Conservation (phyloP, 306 rosid species). For the Aeschynomene evenia region DNA sequence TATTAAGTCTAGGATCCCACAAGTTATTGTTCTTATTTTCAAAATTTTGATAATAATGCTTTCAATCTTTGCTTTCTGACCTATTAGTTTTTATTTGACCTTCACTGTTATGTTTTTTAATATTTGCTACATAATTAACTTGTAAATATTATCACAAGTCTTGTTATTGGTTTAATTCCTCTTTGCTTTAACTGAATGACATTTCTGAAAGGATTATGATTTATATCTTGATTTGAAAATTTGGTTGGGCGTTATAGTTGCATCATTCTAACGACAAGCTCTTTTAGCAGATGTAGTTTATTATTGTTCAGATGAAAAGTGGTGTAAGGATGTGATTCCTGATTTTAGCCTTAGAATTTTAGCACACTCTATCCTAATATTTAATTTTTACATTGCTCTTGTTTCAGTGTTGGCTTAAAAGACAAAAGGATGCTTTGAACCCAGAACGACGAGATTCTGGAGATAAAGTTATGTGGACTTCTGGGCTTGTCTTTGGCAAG, state of each 20-base stretch:
- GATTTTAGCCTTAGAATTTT: background rate
- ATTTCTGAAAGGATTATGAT: background rate
- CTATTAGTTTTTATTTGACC: too few species aligned
- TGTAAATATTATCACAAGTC: background rate
- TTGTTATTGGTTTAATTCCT: background rate
- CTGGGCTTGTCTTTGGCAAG: slow-evolving; percentile 76
- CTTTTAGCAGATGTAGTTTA: background rate
- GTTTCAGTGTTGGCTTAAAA: slow-evolving; percentile 91
- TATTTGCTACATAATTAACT: slow-evolving; percentile 1
- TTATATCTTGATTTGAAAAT: slow-evolving; percentile 1
- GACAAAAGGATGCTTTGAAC: slow-evolving; percentile 64
- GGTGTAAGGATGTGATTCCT: background rate
- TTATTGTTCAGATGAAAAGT: slow-evolving; percentile 12
- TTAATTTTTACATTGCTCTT: slow-evolving; percentile 25
- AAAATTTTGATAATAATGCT: too few species aligned
- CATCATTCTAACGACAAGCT: slow-evolving; percentile 2
- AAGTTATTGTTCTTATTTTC: too few species aligned
- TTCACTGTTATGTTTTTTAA: too few species aligned
- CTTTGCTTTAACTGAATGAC: slow-evolving; percentile 1
- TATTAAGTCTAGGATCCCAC: too few species aligned
- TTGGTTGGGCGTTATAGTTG: background rate
- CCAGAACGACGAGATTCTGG: slow-evolving; percentile 63
- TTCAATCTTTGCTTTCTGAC: too few species aligned
- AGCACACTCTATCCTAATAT: background rate
- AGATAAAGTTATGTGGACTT: slow-evolving; percentile 70